Base-by-base conservation (phyloP, 2,329 filamentous ascomycete species). In the Pezicula carpinea region DNA sequence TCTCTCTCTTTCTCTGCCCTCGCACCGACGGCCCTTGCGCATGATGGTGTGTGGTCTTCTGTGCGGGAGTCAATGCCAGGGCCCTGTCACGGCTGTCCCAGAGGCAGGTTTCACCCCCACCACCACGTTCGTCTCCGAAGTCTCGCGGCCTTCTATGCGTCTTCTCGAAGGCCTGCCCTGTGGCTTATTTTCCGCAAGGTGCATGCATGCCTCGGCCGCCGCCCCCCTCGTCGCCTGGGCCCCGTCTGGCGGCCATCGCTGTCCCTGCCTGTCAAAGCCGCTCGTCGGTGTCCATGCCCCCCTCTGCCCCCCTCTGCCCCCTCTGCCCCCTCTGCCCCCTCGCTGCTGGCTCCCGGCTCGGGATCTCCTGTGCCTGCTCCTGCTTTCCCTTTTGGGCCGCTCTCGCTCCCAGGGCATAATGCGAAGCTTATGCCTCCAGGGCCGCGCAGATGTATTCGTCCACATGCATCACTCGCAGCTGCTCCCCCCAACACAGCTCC, bases 401-500 rank as follows among this genome's bases (percentile, higher is more conserved):
- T n/a, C n/a, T n/a, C n/a, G 39, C 14, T 38, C 50, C 46, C 46
- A 52, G 50, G 52, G 54, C 55, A 57, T 59, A 51, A 57, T 52
- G 50, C 48, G 46, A 53, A 55, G 51, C 50, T 43, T 44, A 51
- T 50, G 44, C 47, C 49, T 39, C 46, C 40, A 40, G 38, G 38
- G 38, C 13, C 38, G 15, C 38, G 45, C 51, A 39, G 43, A 54
- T 51, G 43, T 53, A 35, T 50, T 48, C 50, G 45, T 43, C 51
- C 51, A 54, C 50, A 56, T 51, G 54, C 54, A 56, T 59, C 51
- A 53, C 42, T 41, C 39, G 29, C 47, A 52, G 19, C 34, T 49
- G 43, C 44, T 52, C 49, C 54, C 49, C 54, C 48, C 56, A 55
- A 58, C 53, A 73, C 72, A 63, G 66, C 66, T 69, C 64, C 62